Conservation (phyloP, 495 filamentous ascomycete species). For the Platismatia glauca region DNA sequence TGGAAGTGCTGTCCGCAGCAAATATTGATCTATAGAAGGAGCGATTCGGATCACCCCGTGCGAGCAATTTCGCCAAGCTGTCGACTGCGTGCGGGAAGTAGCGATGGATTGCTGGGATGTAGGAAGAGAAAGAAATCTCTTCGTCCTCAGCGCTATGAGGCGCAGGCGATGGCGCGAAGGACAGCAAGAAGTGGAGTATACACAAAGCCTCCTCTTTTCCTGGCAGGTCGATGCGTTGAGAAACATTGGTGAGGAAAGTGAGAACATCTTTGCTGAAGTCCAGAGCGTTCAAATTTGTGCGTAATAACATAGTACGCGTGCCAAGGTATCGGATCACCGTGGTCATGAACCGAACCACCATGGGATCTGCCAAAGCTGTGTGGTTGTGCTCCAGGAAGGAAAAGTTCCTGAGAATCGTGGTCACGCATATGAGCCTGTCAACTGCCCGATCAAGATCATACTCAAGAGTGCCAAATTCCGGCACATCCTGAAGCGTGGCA, state of each 20-base stretch:
- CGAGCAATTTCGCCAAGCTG: conserved; percentile 81
- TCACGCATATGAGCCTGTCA: conserved; percentile 81
- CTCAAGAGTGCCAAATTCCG: conserved; percentile 63
- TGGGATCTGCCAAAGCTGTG: conserved; percentile 55
- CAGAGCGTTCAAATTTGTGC: conserved; percentile 69
- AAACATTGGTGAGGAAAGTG: conserved; percentile 77
- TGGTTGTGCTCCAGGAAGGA: conserved; percentile 79
- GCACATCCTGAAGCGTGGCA: conserved; percentile 56
- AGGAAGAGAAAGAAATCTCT: conserved; percentile 65
- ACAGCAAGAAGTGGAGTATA: conserved; percentile 78
- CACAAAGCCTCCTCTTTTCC: conserved; percentile 81
- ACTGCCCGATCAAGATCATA: conserved; percentile 81
- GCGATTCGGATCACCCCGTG: conserved; percentile 87
- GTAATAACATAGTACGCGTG: conserved; percentile 77
- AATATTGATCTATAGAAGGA: conserved; percentile 75
- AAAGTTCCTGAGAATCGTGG: conserved; percentile 85
- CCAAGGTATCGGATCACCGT: conserved; percentile 77
- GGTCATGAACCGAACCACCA: conserved; percentile 71
- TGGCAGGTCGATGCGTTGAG: conserved; percentile 70
- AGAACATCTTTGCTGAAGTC: conserved; percentile 97
- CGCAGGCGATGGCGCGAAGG: conserved; percentile 72
- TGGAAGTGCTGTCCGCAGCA: conserved; percentile 51
- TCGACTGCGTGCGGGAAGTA: conserved; percentile 88
- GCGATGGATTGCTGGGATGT: conserved; percentile 69
- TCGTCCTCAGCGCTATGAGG: conserved; percentile 45